Percentiles rank a stretch among this genome's conserved stretches.
Evolutionary conservation across 129 eudicot species (phyloP).

Genomic region (Gnaphalium uliginosum): DNA sequence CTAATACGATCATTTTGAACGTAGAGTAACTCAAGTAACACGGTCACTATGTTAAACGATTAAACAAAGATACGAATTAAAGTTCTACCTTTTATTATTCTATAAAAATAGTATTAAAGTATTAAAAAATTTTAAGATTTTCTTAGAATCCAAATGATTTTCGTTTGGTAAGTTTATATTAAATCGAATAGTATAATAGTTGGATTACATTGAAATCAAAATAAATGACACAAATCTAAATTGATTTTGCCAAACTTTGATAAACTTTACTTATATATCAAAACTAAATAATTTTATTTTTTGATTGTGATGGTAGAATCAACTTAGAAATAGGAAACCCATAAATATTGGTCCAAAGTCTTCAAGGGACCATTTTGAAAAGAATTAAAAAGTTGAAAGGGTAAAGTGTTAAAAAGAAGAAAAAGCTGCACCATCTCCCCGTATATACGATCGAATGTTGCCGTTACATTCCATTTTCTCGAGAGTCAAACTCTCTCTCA

Average conservation of each 20-base stretch:
- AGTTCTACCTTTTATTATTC: too few relatives aligned
- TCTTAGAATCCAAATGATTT: not conserved
- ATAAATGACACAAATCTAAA: not conserved
- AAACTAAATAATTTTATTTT: too few relatives aligned
- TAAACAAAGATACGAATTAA: not conserved
- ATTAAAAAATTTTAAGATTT: too few relatives aligned
- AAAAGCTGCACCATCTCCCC: constrained; percentile 22
- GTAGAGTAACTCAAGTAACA: too few relatives aligned
- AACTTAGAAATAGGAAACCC: not conserved
- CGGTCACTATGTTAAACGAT: too few relatives aligned
- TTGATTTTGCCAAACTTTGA: not conserved
- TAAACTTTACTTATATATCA: too few relatives aligned
- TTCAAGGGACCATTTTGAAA: not conserved
- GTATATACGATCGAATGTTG: constrained; percentile 46
- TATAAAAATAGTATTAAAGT: too few relatives aligned
- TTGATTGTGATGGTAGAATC: not conserved
- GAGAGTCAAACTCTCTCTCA: constrained; percentile 18
- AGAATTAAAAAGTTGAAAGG: not conserved
- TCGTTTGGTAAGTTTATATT: too few relatives aligned
- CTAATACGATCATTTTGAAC: not conserved
- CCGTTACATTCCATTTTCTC: constrained; percentile 43
- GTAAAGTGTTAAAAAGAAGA: not conserved
- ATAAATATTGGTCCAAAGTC: not conserved
- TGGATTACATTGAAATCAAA: not conserved
- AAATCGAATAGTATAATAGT: not conserved